Base-by-base conservation (phyloP, 768 basidiomycete species). In the Mycena crocata region DNA sequence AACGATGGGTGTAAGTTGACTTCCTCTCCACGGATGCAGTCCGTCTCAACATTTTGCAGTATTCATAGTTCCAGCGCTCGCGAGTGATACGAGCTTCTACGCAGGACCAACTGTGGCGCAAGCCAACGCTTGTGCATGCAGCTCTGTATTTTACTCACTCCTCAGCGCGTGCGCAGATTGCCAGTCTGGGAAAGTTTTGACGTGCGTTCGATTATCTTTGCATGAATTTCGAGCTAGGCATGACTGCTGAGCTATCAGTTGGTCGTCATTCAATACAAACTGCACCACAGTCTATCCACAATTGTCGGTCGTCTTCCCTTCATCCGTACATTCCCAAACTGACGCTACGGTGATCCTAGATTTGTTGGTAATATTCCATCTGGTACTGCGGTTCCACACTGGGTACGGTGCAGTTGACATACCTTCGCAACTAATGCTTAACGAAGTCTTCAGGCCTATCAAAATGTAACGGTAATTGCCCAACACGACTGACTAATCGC, bases 111-210 rank as follows among this genome's bases (percentile, higher is more conserved):
- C 73, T 21, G 15, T 61, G 32, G 64, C 49, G 10, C 66, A 74
- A 26, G 81, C 76, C 19, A 85, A 82, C 57, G n/a, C 66, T n/a
- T 88, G 87, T 72, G 74, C 74, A 66, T 87, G 87, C 73, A 86
- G 82, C 68, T 80, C 85, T 0, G 84, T 88, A 14, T 83, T 83
- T 49, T 89, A 87, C 74, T 83, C 83, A n/a, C 69, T 87, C 69
- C 68, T 86, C 62, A 82, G 81, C 57, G 85, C 86, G n/a, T 89
- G 87, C 69, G 80, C 83, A 5, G 69, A 73, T 14, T 89, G 87
- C 69, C 87, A 89, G 72, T 73, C 65, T 31, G 75, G 73, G 19
- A 48, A 73, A 10, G 80, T 76, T 61, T 31, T 81, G 50, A 44
- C 48, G 84, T 84, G 54, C 34, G 79, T 71, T 26, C 56, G 10